Percentiles rank a stretch among this genome's conserved stretches.
phyloP scores from a whole-genome alignment of 768 basidiomycete species.

The Lentinula edodes region DNA sequence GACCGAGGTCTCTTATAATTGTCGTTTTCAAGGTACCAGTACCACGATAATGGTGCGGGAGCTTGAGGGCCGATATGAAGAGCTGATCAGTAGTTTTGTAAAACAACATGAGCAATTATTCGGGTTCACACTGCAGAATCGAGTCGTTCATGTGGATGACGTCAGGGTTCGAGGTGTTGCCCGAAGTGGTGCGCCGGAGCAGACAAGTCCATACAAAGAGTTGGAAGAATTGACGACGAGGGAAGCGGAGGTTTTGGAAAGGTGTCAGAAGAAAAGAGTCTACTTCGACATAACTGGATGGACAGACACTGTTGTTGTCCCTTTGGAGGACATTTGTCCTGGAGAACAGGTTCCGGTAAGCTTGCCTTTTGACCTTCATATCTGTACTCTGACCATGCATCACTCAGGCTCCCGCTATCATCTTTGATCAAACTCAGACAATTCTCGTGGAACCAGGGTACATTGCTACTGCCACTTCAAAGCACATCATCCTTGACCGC shows the following conservation, averaged over 20 bases:
- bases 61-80: conserved; percentile 20
- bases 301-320: conserved; percentile 72
- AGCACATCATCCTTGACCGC: background rate
- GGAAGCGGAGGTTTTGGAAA: conserved; percentile 52
- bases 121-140: background rate
- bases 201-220: conserved; percentile 80
- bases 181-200: conserved; percentile 73
- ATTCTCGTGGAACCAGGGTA: background rate
- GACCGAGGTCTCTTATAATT: conserved; percentile 79
- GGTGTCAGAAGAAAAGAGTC: conserved; percentile 55
- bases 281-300: conserved; percentile 85
- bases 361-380: background rate
- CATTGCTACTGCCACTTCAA: background rate
- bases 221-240: conserved; percentile 71
- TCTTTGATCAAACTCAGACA: conserved; percentile 2
- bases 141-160: conserved; percentile 35
- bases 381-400: background rate
- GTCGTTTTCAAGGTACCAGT: conserved; percentile 47
- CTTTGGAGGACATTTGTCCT: conserved; percentile 55
- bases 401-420: conserved; percentile 4
- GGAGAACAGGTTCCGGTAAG: conserved; percentile 54
- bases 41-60: conserved; percentile 63
- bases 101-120: background rate
- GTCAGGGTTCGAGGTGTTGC: conserved; percentile 49
- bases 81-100: conserved; percentile 15